Percentiles rank a stretch among this genome's conserved stretches.
Conservation (phyloP, 2,329 filamentous ascomycete species). For the Colletotrichum magnum region DNA sequence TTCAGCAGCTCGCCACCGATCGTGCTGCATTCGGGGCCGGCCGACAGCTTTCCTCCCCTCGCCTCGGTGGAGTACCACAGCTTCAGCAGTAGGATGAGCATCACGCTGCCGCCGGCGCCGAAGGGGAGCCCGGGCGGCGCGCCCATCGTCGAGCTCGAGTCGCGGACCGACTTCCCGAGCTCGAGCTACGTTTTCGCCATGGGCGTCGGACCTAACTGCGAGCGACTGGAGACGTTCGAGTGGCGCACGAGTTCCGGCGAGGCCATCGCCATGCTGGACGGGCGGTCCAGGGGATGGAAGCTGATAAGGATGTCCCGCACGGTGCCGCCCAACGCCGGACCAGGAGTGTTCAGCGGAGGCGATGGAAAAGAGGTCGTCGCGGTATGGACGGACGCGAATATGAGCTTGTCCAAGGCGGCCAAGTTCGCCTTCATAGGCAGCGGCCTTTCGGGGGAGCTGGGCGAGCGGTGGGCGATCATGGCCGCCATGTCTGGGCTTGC, state of each 20-base stretch:
- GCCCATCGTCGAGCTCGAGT: conserved; percentile 22
- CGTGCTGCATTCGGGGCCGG: conserved; percentile 41
- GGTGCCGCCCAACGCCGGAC: conserved; percentile 21
- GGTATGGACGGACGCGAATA: conserved; percentile 51
- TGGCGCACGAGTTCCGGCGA: conserved; percentile 57
- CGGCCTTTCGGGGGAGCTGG: conserved; percentile 55
- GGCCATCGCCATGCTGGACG: conserved; percentile 51
- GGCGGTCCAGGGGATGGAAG: conserved; percentile 56
- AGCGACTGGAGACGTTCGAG: conserved; percentile 54
- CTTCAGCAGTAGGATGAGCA: conserved; percentile 36
- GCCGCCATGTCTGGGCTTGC: conserved; percentile 52
- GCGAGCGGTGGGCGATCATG: conserved; percentile 59
- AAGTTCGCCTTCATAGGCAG: conserved; percentile 58
- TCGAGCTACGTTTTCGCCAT: conserved; percentile 51
- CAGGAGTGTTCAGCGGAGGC: conserved; percentile 40
- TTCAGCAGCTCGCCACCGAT: conserved; percentile 34
- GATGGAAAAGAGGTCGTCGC: conserved; percentile 61
- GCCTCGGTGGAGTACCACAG: conserved; percentile 37
- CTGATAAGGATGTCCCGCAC: conserved; percentile 53
- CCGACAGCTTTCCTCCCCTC: conserved; percentile 32
- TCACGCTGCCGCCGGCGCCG: conserved; percentile 33
- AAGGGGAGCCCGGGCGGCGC: conserved; percentile 29
- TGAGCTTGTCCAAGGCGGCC: conserved; percentile 52
- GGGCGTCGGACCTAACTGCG: conserved; percentile 45
- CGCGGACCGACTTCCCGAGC: conserved; percentile 31